Percentiles rank a stretch among this genome's conserved stretches.
Conservation (phyloP, 306 rosid species). For the Oxytropis ochrocephala region DNA sequence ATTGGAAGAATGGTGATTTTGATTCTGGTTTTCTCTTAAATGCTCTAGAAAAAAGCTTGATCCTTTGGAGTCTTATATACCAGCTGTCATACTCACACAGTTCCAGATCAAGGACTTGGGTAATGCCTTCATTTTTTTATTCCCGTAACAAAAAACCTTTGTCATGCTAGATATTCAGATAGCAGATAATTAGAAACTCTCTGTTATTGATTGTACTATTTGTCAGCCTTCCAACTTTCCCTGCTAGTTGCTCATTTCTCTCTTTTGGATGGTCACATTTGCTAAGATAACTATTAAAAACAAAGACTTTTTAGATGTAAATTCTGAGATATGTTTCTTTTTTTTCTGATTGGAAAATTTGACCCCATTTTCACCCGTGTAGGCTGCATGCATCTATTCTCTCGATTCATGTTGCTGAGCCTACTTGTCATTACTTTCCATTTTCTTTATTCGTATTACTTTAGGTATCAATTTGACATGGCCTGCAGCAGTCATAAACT, state of each 20-base stretch:
- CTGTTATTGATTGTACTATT: not conserved
- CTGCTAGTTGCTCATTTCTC: not conserved
- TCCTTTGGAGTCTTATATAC: constrained; percentile 78
- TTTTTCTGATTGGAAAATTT: not conserved
- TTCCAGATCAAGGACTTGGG: constrained; percentile 86
- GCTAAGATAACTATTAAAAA: not conserved
- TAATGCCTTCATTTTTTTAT: constrained; percentile 21
- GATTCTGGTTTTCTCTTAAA: not conserved
- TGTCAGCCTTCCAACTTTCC: not conserved
- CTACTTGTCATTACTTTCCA: not conserved
- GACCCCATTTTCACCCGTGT: not conserved
- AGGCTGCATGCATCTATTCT: not conserved
- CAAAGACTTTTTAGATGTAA: not conserved
- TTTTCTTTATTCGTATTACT: not conserved
- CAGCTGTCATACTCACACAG: constrained; percentile 75
- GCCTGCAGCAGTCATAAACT: constrained; percentile 1
- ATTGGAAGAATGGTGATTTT: not conserved
- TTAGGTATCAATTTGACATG: not conserved
- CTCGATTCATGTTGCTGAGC: not conserved
- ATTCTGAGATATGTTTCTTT: not conserved
- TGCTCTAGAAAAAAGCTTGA: constrained; percentile 72
- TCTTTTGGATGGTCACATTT: not conserved
- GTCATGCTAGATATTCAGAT: not conserved
- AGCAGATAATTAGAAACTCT: not conserved
- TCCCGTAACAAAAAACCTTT: not conserved